Conservation (phyloP, 108 stramenopile species). For the Epithemia pelagica region DNA sequence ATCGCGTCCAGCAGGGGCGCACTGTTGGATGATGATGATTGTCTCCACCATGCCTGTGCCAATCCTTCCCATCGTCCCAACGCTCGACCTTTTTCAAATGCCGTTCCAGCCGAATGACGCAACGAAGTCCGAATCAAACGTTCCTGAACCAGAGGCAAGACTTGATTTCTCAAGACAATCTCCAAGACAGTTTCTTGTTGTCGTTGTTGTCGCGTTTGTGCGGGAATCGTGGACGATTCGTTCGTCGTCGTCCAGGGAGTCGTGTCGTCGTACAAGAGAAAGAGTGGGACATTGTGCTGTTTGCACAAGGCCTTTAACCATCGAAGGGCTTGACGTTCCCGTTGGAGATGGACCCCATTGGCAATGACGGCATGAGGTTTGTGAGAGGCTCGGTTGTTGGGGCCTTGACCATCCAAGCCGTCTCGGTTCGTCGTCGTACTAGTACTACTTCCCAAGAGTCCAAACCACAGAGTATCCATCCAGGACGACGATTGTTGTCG, state of each 20-base stretch:
- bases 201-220: conserved; percentile 2
- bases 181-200: conserved; percentile 11
- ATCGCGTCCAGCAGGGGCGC: too few species aligned
- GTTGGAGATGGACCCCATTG: conserved; percentile 77
- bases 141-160: conserved; percentile 51
- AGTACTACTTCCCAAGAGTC: conserved; percentile 10
- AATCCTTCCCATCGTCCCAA: conserved; percentile 62
- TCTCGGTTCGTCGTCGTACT: conserved; percentile 34
- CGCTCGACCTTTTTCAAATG: conserved; percentile 66
- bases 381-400: conserved; percentile 60
- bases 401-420: conserved; percentile 20
- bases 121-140: conserved; percentile 43
- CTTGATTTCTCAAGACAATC: conserved; percentile 47
- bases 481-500: conserved; percentile 5
- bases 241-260: neutral
- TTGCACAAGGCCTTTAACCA: conserved; percentile 56
- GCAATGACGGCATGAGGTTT: conserved; percentile 87
- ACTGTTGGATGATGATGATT: neutral
- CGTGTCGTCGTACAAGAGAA: conserved; percentile 65
- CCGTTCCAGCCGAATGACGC: conserved; percentile 51
- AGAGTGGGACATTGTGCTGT: conserved; percentile 70
- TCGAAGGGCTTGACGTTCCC: conserved; percentile 70
- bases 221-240: neutral
- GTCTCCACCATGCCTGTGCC: conserved; percentile 49
- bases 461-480: neutral